Conservation (phyloP, 257 asterid genomes). For the Petrea volubilis region DNA sequence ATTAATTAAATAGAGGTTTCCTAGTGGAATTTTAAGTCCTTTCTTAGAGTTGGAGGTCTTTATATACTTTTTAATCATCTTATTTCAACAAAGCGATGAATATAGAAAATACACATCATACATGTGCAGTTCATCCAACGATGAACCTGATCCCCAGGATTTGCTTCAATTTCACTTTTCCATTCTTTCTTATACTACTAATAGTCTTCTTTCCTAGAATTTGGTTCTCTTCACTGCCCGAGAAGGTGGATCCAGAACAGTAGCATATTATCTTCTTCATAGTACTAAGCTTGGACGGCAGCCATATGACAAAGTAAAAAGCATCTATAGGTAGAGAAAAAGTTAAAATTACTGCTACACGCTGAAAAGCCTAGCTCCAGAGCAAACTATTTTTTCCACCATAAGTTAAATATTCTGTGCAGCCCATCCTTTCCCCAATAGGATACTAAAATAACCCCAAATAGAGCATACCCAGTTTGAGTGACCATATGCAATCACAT, state of each 20-base stretch:
- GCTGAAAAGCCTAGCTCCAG: background rate
- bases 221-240: background rate
- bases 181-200: background rate
- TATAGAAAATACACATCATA: background rate
- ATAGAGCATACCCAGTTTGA: background rate
- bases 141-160: background rate
- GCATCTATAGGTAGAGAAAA: background rate
- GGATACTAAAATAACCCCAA: background rate
- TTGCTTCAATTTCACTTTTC: background rate
- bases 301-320: background rate
- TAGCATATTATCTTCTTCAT: no score
- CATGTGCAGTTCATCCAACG: background rate
- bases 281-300: background rate
- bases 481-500: background rate
- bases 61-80: background rate
- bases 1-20: background rate
- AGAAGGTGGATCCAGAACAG: background rate
- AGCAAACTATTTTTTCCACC: background rate
- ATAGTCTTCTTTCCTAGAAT: background rate
- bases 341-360: background rate
- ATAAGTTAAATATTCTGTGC: background rate
- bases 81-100: background rate
- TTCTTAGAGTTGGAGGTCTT: background rate
- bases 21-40: background rate
- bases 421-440: background rate